Evolutionary conservation across 2,329 filamentous ascomycete genomes (phyloP).

Genomic region (Colletotrichum aenigma): DNA sequence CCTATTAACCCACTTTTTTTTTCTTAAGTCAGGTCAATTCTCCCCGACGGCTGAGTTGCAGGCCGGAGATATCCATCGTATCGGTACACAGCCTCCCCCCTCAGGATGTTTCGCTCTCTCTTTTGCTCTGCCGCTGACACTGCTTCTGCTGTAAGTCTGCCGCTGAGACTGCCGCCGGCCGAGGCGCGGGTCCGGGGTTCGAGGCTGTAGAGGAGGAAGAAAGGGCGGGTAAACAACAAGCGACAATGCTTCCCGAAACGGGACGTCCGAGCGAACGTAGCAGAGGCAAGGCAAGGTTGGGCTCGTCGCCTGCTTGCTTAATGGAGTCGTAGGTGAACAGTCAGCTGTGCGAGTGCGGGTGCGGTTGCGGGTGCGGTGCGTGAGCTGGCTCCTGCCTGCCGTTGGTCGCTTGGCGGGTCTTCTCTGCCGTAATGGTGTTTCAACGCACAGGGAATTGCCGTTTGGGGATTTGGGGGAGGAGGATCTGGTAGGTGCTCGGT

Average conservation of each 20-base stretch:
- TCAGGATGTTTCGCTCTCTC: not conserved
- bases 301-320: not conserved
- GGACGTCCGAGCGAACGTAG: constrained; percentile 14
- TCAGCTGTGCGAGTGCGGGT: not conserved
- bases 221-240: not conserved
- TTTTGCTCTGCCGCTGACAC: not conserved
- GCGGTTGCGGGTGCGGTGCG: constrained; percentile 14
- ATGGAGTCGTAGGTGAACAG: not conserved
- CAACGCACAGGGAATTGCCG: constrained; percentile 10
- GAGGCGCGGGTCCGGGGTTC: not conserved
- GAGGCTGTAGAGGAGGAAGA: not conserved
- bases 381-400: constrained; percentile 1
- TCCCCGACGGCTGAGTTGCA: not conserved
- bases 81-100: not conserved
- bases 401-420: not conserved
- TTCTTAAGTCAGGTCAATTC: not conserved
- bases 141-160: not conserved
- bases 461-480: not conserved
- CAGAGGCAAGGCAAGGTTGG: not conserved
- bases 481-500: not conserved
- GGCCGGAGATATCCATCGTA: not conserved
- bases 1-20: not conserved
- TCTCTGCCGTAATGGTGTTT: constrained; percentile 7
- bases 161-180: not conserved
- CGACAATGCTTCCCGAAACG: constrained; percentile 10